A percentile compares a stretch with the other conserved stretches of the same genome.
These are phyloP conservation scores for Fulvia fulva DNA, from an alignment of 2,329 filamentous ascomycete genomes.

Conservation along the genomic window DNA sequence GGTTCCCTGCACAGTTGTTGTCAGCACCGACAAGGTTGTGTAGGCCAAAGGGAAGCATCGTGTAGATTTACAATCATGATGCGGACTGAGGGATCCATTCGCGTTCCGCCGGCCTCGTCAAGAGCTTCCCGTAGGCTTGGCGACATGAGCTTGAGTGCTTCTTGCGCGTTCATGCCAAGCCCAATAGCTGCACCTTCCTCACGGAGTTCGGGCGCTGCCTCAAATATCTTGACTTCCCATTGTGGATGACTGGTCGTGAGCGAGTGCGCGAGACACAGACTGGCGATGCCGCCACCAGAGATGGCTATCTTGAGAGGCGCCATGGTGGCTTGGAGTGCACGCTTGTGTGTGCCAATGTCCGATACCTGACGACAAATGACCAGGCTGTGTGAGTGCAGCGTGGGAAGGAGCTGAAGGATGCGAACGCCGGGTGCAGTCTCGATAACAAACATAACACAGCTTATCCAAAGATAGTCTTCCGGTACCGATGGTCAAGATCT, in stretches of 20 bases:
- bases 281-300: conserved; percentile 10
- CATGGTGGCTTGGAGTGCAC: neutral
- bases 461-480: neutral
- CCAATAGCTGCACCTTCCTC: conserved; percentile 8
- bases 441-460: neutral
- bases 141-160: conserved; percentile 7
- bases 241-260: conserved; percentile 2
- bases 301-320: conserved; percentile 23
- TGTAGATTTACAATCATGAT: conserved; percentile 8
- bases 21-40: neutral
- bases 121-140: conserved; percentile 8
- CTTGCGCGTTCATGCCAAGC: conserved; percentile 9
- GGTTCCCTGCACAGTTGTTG: neutral
- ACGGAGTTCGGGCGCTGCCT: conserved; percentile 1
- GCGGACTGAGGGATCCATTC: conserved; percentile 4
- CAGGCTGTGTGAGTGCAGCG: no score
- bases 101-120: conserved; percentile 7
- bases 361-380: no score
- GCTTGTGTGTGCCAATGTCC: no score
- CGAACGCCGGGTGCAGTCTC: no score
- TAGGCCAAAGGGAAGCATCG: neutral
- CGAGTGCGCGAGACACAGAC: conserved; percentile 8
- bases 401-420: no score
- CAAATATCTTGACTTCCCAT: conserved; percentile 9
- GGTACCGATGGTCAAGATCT: neutral